Base-by-base conservation (phyloP, 495 filamentous ascomycete species). In the Hypoxylon lienhwacheense region DNA sequence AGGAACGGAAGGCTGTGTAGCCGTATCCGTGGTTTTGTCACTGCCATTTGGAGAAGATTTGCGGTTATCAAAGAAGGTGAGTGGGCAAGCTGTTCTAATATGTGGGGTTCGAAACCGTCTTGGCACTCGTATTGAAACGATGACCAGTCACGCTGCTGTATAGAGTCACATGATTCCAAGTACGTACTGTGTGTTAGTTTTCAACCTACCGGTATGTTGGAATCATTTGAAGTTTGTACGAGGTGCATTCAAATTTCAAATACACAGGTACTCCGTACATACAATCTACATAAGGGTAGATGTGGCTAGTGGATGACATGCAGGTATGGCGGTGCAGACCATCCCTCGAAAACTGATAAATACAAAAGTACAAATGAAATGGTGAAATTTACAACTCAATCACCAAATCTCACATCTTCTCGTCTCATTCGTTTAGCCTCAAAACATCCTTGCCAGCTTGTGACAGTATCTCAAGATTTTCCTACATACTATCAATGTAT, bases 41-140 rank as follows among this genome's bases (percentile, higher is more conserved):
- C 10, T 25, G 21, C 33, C 12, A 20, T 56, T 39, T 8, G 40
- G 52, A 16, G 56, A 61, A 6, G 58, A 61, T 56, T 33, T 45
- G 26, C 58, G 26, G 41, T 19, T 35, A 26, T n/a, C 10, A 43
- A 34, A 17, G 26, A 33, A 47, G 46, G 19, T 61, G 47, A 61
- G 52, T 53, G 47, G 52, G 29, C 12, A 26, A 34, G 15, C 28
- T 10, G 6, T 29, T 14, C 7, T 52, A 7, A 2, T 7, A 14
- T 19, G 40, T 44, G 52, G 47, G 36, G 41, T 24, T 21, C 17
- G 36, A 61, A 40, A 52, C 47, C 2, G 17, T 17, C 52, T 61
- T 56, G 58, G 58, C 58, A 36, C 41, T 61, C 58, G 58, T 61
- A 61, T 61, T 61, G 58, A 61, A 52, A 61, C 58, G 22, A 37